Evolutionary conservation across 2,329 filamentous ascomycete species (phyloP), one percentile per base, ranked within the genome.

Genomic region (Furcasterigmium furcatum): DNA sequence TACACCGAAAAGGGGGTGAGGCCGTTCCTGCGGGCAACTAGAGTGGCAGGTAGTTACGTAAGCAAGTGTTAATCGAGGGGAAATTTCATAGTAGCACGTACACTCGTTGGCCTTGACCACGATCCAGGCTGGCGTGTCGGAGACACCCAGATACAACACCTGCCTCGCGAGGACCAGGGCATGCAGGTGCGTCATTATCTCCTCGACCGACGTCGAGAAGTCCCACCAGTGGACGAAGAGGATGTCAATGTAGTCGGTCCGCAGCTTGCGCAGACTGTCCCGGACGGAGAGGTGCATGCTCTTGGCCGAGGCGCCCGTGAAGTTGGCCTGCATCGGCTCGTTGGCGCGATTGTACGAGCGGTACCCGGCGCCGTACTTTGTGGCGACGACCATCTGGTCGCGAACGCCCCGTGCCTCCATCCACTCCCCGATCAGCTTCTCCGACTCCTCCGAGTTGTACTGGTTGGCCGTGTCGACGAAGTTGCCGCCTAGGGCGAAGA

Each of bases 381-480:
- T 80, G 1, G 77, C 74, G 12, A 81, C 52, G 19, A 82, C 72
- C 41, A 81, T 59, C 41, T 71, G 62, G 54, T 81, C 76, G 1
- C 81, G 71, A 52, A 73, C 75, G 13, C 64, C 57, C 10, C 71
- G 68, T 2, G 53, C 41, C 0, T 58, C 47, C 66, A 81, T 73
- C 75, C 77, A 84, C 54, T 82, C 76, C 13, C 79, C 80, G n/a
- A 84, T 56, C 71, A 72, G 79, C 4, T 46, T 53, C 52, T 83
- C 79, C 0, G 77, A 82, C 54, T 83, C 63, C 43, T 76, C 78
- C 46, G 72, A 52, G 53, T 82, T 74, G 60, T 83, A 83, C 48
- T 67, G 70, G 63, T 74, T 79, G 51, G 76, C 62, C 1, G 80
- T 85, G 60, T 87, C 82, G 57, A 87, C 82, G 59, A 86, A 85